These are phyloP conservation scores for Gastrolobium villosum DNA, from an alignment of 306 rosid genomes.

Conservation along the genomic window DNA sequence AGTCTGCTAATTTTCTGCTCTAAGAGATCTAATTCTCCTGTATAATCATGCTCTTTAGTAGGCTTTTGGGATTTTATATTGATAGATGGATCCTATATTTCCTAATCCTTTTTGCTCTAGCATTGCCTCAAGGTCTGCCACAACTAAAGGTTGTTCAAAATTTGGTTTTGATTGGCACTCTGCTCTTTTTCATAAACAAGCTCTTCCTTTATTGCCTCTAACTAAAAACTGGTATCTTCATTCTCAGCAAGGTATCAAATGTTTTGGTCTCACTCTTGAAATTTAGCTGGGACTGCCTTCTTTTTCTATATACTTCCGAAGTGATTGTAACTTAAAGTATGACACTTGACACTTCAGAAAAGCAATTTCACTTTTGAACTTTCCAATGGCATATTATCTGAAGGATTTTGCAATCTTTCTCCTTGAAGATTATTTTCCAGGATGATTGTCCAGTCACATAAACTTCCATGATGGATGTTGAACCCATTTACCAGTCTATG, in stretches of 20 bases:
- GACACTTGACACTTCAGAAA: constrained; percentile 81
- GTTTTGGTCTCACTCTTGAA: constrained; percentile 61
- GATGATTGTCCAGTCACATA: constrained; percentile 77
- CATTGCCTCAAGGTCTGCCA: constrained; percentile 84
- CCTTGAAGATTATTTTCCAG: constrained; percentile 68
- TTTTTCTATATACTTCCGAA: constrained; percentile 84
- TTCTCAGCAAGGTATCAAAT: constrained; percentile 57
- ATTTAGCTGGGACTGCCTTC: constrained; percentile 77
- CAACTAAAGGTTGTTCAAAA: constrained; percentile 79
- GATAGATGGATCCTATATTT: constrained; percentile 67
- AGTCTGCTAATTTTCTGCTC: constrained; percentile 64
- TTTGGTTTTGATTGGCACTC: constrained; percentile 75
- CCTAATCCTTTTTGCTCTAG: constrained; percentile 70
- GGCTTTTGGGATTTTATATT: constrained; percentile 42
- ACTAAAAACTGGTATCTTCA: constrained; percentile 68
- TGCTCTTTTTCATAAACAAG: constrained; percentile 78
- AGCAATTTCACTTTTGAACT: constrained; percentile 71
- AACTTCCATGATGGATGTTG: constrained; percentile 84
- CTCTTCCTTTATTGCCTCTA: constrained; percentile 79
- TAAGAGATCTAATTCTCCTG: constrained; percentile 61
- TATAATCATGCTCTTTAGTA: constrained; percentile 36
- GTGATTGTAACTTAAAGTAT: constrained; percentile 85
- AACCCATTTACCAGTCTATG: constrained; percentile 79
- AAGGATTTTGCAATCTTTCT: constrained; percentile 58
- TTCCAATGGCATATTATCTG: constrained; percentile 66